phyloP scores from a whole-genome alignment of 371 early-diverging fungal species.

The Mucor sp. region DNA sequence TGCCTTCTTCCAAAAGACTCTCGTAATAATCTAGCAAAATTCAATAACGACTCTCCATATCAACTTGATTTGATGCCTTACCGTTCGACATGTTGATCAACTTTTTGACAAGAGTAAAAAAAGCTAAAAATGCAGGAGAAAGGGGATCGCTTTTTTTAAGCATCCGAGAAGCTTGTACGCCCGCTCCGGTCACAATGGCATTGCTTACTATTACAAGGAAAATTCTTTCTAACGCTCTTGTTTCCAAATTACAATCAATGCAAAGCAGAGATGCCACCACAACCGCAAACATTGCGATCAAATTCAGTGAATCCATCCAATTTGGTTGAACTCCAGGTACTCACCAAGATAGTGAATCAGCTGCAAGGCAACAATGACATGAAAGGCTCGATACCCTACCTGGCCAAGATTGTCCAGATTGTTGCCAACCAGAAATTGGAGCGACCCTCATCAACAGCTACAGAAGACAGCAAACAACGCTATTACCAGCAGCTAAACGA shows the following conservation, averaged over 20 bases:
- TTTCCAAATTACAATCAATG: background rate
- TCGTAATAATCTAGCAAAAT: background rate
- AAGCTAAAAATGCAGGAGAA: background rate
- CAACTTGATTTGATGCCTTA: background rate
- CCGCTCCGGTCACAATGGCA: background rate
- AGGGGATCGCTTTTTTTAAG: background rate
- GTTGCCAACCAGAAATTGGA: slow-evolving; percentile 35
- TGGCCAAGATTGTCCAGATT: slow-evolving; percentile 48
- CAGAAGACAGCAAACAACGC: background rate
- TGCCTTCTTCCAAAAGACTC: background rate
- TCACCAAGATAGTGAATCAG: slow-evolving; percentile 23
- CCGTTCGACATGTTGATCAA: background rate
- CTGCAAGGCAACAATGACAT: slow-evolving; percentile 27
- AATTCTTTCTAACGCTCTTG: background rate
- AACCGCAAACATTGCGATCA: slow-evolving; percentile 20
- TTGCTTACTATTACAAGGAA: background rate
- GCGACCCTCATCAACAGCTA: background rate
- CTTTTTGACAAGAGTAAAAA: background rate
- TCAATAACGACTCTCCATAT: no score
- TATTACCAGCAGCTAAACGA: slow-evolving; percentile 21
- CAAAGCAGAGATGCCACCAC: background rate
- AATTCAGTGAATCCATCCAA: slow-evolving; percentile 28
- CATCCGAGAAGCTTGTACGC: background rate
- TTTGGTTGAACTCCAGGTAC: slow-evolving; percentile 34
- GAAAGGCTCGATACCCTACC: slow-evolving; percentile 38